A percentile compares a stretch with the other conserved stretches of the same genome.
phyloP scores from a whole-genome alignment of 495 filamentous ascomycete genomes.

The Xanthoparmelia taractica region DNA sequence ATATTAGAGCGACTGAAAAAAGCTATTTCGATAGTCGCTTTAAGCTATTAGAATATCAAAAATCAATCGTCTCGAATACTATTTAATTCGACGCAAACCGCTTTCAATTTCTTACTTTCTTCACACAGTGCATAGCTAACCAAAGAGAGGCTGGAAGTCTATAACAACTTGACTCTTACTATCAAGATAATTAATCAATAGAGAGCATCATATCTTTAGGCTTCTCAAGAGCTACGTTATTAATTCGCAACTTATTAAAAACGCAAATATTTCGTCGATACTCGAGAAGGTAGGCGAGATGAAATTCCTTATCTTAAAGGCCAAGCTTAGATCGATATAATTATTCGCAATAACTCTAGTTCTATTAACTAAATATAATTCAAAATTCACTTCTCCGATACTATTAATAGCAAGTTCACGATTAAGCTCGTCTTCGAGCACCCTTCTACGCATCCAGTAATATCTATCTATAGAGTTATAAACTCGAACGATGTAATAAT shows the following conservation, averaged over 20 bases:
- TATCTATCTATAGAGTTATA: conserved; percentile 81
- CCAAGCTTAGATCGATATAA: conserved; percentile 58
- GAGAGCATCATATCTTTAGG: conserved; percentile 15
- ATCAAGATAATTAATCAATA: conserved; percentile 11
- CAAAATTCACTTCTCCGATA: conserved; percentile 89
- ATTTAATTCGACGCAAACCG: conserved; percentile 1
- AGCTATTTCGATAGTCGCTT: too few species aligned
- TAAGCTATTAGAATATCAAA: too few species aligned
- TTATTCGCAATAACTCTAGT: not conserved
- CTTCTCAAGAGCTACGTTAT: not conserved
- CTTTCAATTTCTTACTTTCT: too few species aligned
- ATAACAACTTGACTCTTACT: too few species aligned
- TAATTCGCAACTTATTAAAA: not conserved
- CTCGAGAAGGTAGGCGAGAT: conserved; percentile 29
- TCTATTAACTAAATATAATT: not conserved
- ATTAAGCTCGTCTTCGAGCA: conserved; percentile 65
- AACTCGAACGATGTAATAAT: conserved; percentile 75
- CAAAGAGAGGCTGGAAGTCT: not conserved
- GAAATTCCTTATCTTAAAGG: conserved; percentile 58
- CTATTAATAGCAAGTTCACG: conserved; percentile 87
- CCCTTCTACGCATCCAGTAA: conserved; percentile 55
- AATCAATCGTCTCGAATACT: too few species aligned
- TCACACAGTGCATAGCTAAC: not conserved
- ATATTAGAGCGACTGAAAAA: too few species aligned
- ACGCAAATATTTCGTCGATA: not conserved